Conservation (phyloP, 2,329 filamentous ascomycete genomes). For the Pseudogymnoascus sp. region DNA sequence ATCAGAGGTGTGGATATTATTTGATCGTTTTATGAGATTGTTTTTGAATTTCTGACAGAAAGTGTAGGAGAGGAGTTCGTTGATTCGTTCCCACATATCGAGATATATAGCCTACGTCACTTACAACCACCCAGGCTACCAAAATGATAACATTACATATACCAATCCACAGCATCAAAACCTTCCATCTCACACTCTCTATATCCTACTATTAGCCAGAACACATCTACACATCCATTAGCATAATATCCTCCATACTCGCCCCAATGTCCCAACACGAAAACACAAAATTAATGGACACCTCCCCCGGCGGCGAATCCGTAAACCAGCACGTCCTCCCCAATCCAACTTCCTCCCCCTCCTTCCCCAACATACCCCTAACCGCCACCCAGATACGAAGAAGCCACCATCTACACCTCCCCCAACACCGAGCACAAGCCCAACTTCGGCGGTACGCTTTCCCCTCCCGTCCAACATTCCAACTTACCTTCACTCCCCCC, state of each 20-base stretch:
- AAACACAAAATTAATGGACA: conserved; percentile 44
- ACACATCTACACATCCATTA: not conserved
- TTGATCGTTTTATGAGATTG: not conserved
- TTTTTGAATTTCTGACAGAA: not conserved
- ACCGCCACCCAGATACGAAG: not conserved
- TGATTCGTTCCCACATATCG: not conserved
- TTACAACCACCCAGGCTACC: not conserved
- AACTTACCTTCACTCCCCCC: conserved; percentile 17
- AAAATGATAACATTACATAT: not conserved
- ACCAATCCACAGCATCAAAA: not conserved
- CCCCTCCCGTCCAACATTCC: not conserved
- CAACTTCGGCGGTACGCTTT: conserved; percentile 32
- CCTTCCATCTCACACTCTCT: not conserved
- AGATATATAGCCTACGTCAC: not conserved
- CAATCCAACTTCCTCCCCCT: not conserved
- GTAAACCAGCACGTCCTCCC: conserved; percentile 39
- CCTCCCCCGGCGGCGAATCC: conserved; percentile 50
- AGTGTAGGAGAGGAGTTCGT: not conserved
- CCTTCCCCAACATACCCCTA: not conserved
- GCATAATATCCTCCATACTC: not conserved
- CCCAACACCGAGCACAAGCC: conserved; percentile 32
- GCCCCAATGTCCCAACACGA: not conserved
- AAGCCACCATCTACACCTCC: conserved; percentile 23
- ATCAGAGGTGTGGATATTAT: not conserved
- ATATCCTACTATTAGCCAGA: not conserved